Evolutionary conservation across 2,329 filamentous ascomycete genomes (phyloP).

Genomic region (Cladosporium velox): DNA sequence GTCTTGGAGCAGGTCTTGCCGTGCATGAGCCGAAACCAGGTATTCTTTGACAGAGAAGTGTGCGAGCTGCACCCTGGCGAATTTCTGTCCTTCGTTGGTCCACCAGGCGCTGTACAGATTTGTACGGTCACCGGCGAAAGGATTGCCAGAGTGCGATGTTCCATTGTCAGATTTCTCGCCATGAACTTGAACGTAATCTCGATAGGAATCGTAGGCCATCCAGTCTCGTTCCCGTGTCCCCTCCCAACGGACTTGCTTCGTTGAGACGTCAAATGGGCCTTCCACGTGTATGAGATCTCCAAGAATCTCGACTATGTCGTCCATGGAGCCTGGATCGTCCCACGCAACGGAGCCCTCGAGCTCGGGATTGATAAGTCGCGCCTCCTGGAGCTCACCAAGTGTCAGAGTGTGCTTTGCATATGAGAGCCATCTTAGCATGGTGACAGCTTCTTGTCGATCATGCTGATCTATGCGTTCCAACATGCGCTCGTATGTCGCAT

Average conservation of each 20-base stretch:
- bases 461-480: not conserved
- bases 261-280: not conserved
- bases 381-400: not conserved
- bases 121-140: not conserved
- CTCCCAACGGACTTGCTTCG: not conserved
- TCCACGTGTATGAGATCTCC: not conserved
- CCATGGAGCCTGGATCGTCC: not conserved
- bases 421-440: not conserved
- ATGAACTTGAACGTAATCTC: not conserved
- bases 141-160: not conserved
- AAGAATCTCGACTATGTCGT: not conserved
- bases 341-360: not conserved
- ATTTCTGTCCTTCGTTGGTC: not conserved
- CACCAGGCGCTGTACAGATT: not conserved
- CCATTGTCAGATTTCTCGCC: not conserved
- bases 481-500: not conserved
- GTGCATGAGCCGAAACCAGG: not conserved
- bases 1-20: not conserved
- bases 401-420: not conserved
- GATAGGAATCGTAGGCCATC: not conserved
- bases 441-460: not conserved
- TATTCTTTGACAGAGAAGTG: not conserved
- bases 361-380: not conserved
- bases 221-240: not conserved
- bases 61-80: not conserved